Evolutionary conservation across 805 yeast genomes (phyloP).

Genomic region (Candida palmyrensis): DNA sequence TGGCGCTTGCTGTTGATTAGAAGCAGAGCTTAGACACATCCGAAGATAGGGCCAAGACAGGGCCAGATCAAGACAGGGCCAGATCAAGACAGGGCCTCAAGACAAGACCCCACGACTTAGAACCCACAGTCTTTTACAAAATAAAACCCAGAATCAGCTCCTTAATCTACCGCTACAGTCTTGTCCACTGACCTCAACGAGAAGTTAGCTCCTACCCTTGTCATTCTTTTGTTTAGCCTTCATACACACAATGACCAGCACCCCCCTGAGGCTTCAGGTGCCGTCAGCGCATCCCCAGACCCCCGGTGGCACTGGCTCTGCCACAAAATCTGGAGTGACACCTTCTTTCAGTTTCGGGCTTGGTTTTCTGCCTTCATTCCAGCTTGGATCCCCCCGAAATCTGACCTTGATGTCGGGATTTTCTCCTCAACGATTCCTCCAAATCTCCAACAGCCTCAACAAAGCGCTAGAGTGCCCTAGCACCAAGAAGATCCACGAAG

Average conservation of each 20-base stretch:
- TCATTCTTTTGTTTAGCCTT: too few species aligned
- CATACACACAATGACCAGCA: conserved; percentile 2
- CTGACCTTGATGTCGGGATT: conserved; percentile 18
- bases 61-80: too few species aligned
- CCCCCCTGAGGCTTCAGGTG: conserved; percentile 1
- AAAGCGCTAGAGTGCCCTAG: conserved; percentile 8
- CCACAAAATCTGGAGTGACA: conserved; percentile 12
- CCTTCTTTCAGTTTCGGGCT: conserved; percentile 35
- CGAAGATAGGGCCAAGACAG: too few species aligned
- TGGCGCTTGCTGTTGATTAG: too few species aligned
- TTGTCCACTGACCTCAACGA: too few species aligned
- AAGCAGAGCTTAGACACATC: too few species aligned
- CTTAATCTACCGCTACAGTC: too few species aligned
- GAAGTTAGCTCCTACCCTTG: too few species aligned
- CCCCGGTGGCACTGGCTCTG: conserved; percentile 6
- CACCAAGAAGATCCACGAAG: conserved; percentile 3
- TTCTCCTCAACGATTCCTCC: conserved; percentile 32
- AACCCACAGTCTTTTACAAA: too few species aligned
- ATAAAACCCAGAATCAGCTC: too few species aligned
- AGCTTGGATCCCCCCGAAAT: conserved; percentile 30
- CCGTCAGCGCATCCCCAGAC: conserved; percentile 11
- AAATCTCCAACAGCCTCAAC: conserved; percentile 15
- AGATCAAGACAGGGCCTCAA: too few species aligned
- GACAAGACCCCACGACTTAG: too few species aligned
- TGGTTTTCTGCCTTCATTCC: conserved; percentile 41